These are phyloP conservation scores for Dictyostelium firmibasis DNA, from an alignment of 78 protist species.

Conservation along the genomic window DNA sequence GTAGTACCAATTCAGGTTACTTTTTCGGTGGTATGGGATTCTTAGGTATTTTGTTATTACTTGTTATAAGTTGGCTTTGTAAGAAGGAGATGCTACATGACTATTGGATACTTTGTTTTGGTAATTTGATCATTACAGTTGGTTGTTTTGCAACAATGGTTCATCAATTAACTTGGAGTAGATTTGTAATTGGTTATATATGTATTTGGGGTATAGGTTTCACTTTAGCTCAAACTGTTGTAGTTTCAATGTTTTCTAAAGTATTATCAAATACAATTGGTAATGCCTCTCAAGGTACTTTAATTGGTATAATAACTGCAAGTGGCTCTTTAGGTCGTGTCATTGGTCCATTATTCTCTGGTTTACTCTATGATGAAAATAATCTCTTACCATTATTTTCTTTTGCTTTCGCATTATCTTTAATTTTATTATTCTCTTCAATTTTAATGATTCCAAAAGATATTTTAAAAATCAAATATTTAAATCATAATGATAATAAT, in stretches of 20 bases:
- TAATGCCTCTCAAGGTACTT: constrained; percentile 24
- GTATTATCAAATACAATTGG: background rate
- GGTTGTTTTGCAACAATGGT: constrained; percentile 4
- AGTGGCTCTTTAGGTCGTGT: constrained; percentile 65
- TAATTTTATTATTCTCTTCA: background rate
- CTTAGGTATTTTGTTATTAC: background rate
- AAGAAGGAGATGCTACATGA: background rate
- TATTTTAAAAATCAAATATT: constrained; percentile 1
- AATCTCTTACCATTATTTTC: background rate
- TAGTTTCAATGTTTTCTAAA: constrained; percentile 44
- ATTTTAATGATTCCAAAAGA: background rate
- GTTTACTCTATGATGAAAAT: background rate
- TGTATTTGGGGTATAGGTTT: constrained; percentile 41
- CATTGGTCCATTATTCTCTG: constrained; percentile 16
- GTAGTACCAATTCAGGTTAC: constrained; percentile 12
- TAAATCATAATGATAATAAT: background rate
- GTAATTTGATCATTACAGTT: background rate
- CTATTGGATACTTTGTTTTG: constrained; percentile 8
- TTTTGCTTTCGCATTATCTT: background rate
- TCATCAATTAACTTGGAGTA: background rate
- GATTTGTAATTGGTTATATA: constrained; percentile 5
- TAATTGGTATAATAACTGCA: constrained; percentile 59
- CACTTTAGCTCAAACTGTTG: constrained; percentile 26
- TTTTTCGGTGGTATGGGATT: constrained; percentile 23
- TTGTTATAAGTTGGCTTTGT: background rate